phyloP scores from a whole-genome alignment of 495 filamentous ascomycete genomes.

The Aspergillus steynii region DNA sequence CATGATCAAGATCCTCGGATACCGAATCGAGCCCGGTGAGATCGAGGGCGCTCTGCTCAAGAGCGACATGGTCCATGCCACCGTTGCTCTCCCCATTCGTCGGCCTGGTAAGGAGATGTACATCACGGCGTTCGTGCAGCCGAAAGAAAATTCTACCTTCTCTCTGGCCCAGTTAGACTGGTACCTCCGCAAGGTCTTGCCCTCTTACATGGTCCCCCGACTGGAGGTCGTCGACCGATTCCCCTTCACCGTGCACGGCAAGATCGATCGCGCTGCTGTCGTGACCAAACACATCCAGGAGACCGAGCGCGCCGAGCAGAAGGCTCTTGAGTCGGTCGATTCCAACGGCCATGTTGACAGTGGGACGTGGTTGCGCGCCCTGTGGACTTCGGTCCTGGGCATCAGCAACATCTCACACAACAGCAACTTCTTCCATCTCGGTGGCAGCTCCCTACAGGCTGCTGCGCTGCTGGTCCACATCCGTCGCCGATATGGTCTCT shows the following conservation, averaged over 20 bases:
- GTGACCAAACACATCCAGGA: not conserved
- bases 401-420: not conserved
- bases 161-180: not conserved
- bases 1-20: constrained; percentile 48
- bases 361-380: not conserved
- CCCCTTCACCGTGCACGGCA: constrained; percentile 1
- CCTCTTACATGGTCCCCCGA: constrained; percentile 2
- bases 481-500: not conserved
- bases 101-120: not conserved
- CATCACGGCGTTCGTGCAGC: not conserved
- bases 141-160: not conserved
- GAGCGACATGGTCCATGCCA: not conserved
- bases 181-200: not conserved
- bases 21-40: constrained; percentile 48
- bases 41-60: constrained; percentile 29
- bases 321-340: not conserved
- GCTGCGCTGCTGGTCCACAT: not conserved
- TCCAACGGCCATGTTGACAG: not conserved
- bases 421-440: constrained; percentile 4
- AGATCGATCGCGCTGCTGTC: not conserved
- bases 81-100: not conserved
- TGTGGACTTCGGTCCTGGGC: not conserved
- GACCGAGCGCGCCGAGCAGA: not conserved
- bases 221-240: not conserved
- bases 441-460: constrained; percentile 1